Evolutionary conservation across 2,329 filamentous ascomycete species (phyloP), one percentile per base, ranked within the genome.

Genomic region (Dendryphion nanum): DNA sequence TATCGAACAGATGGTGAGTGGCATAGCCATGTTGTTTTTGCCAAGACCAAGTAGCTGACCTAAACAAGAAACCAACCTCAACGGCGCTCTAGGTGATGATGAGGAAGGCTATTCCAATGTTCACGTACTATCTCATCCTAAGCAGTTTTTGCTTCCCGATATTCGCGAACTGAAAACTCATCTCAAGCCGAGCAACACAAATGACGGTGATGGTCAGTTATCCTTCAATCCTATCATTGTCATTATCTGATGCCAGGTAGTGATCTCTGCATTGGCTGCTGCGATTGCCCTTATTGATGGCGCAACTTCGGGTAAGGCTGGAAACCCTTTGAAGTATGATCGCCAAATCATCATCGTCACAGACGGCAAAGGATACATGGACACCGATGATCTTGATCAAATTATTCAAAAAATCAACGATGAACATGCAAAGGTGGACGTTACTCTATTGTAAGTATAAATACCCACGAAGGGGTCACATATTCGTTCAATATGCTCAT

Each of bases 221-320:
- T 18, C 4, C 10, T n/a, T n/a, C 10, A 26, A n/a, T n/a, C 29
- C 29, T 17, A 30, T 30, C 4, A 14, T 30, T 8, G 10, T 30
- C 10, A 30, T 8, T 4, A 15, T 10, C 2, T 20, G 31, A 16
- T 7, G 8, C 16, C 8, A 6, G 8, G 33, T 33, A 79, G 76
- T 78, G 21, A 79, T 97, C 20, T 96, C 90, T 1, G 89, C 90
- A 3, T 75, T 97, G 41, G 83, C 95, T 26, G 67, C 97, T 34
- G 93, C 89, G 0, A 81, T 93, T 21, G 79, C 90, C 49, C 89
- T 96, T 85, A 95, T 98, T 39, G 90, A 85, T 66, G 85, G 87
- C 59, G 76, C 45, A 89, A 95, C 70, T 90, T 82, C 69, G 82
- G 79, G 51, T 78, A 88, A 53, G 84, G 81, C 57, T 24, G 61